Conservation (phyloP, 1,284 basidiomycete species). For the Ceratobasidium sp. region DNA sequence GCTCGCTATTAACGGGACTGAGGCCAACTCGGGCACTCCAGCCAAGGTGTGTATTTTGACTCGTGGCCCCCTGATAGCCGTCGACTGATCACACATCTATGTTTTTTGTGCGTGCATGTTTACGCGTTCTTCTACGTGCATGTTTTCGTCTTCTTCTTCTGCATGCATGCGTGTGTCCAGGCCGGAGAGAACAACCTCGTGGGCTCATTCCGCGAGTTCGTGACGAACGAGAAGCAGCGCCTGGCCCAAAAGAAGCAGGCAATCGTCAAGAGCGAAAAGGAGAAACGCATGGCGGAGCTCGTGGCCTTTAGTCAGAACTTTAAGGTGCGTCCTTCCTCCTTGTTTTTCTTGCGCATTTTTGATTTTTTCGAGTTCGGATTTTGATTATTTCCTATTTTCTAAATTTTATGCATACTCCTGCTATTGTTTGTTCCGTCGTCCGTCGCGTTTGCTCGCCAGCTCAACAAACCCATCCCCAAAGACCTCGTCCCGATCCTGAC, state of each 20-base stretch:
- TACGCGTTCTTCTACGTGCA: not conserved
- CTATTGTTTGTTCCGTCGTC: not conserved
- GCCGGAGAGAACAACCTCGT: conserved; percentile 50
- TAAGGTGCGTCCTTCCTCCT: conserved; percentile 69
- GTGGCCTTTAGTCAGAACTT: conserved; percentile 93
- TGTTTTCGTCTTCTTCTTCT: not conserved
- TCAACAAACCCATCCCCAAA: conserved; percentile 93
- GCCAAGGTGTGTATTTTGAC: conserved; percentile 16
- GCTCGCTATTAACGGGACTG: conserved; percentile 41
- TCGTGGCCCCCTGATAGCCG: not conserved
- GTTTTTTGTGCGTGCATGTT: too few relatives aligned
- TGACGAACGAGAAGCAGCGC: conserved; percentile 87
- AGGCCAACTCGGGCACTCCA: conserved; percentile 13
- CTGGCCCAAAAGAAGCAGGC: conserved; percentile 91
- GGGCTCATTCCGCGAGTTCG: conserved; percentile 81
- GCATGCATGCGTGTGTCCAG: conserved; percentile 11
- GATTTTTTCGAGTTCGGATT: conserved; percentile 45
- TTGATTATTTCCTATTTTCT: conserved; percentile 38
- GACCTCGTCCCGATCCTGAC: conserved; percentile 93
- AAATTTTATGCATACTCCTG: conserved; percentile 19
- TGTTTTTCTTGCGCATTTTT: conserved; percentile 41
- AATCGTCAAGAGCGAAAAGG: conserved; percentile 91
- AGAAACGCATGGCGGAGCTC: conserved; percentile 89
- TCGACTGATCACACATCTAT: not conserved
- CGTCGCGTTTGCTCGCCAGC: conserved; percentile 58